Evolutionary conservation across 331 rosid genomes (phyloP).

Genomic region (Telfairia occidentalis): DNA sequence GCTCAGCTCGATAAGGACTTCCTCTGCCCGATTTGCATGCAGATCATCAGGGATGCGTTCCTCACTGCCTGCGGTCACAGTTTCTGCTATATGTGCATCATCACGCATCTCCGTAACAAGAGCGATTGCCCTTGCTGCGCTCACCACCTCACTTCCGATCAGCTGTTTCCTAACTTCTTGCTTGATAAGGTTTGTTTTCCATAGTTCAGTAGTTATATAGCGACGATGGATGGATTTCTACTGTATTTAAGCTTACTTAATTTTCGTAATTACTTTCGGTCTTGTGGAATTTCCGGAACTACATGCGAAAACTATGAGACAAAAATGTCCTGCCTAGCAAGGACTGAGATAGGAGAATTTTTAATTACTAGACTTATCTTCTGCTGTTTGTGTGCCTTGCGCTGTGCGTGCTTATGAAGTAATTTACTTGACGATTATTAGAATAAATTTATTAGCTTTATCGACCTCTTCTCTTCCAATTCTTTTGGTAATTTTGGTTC

Average conservation of each 20-base stretch:
- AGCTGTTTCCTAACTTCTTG: slow-evolving; percentile 67
- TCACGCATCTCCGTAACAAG: slow-evolving; percentile 86
- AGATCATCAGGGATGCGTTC: slow-evolving; percentile 71
- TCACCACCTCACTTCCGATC: slow-evolving; percentile 56
- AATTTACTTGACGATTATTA: background rate
- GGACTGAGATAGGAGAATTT: background rate
- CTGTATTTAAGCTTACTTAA: background rate
- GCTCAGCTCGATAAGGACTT: slow-evolving; percentile 68
- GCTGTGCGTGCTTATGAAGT: background rate
- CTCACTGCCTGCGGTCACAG: slow-evolving; percentile 90
- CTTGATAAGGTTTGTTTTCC: slow-evolving; percentile 60
- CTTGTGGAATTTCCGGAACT: background rate
- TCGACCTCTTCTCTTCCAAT: background rate
- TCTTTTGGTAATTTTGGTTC: background rate
- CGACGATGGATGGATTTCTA: background rate
- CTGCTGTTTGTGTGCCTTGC: background rate
- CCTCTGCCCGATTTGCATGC: slow-evolving; percentile 97
- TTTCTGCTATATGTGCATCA: slow-evolving; percentile 95
- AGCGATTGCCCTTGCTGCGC: slow-evolving; percentile 94
- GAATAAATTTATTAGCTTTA: background rate
- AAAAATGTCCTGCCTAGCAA: background rate
- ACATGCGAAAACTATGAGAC: background rate
- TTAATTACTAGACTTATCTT: background rate
- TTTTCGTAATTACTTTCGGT: background rate
- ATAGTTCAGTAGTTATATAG: background rate